These are phyloP conservation scores for Paecilomyces formosus DNA, from an alignment of 2,329 filamentous ascomycete species.

Conservation along the genomic window DNA sequence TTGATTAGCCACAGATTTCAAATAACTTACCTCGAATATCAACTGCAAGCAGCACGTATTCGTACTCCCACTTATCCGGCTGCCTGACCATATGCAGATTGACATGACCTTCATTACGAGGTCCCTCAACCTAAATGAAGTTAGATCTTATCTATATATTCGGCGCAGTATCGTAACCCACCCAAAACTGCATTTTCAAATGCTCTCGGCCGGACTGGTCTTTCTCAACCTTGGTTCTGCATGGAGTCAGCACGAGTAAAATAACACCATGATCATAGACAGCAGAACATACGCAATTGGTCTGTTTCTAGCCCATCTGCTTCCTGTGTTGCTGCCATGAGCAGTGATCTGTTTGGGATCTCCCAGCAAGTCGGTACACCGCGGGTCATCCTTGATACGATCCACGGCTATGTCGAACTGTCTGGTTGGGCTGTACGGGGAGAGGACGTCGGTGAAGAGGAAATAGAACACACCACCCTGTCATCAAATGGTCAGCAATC, in stretches of 20 bases:
- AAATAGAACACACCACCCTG: slow-evolving; percentile 72
- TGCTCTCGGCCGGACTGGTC: slow-evolving; percentile 74
- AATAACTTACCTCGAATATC: slow-evolving; percentile 59
- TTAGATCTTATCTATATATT: slow-evolving; percentile 13
- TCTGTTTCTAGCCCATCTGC: slow-evolving; percentile 67
- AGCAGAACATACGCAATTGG: slow-evolving; percentile 41
- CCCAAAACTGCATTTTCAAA: slow-evolving; percentile 76
- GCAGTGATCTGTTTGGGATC: slow-evolving; percentile 68
- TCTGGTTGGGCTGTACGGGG: slow-evolving; percentile 73
- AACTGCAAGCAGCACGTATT: slow-evolving; percentile 73
- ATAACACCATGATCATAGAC: background rate
- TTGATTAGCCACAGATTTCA: background rate
- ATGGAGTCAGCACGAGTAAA: slow-evolving; percentile 20
- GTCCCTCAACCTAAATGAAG: slow-evolving; percentile 61
- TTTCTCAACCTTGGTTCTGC: slow-evolving; percentile 57
- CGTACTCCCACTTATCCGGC: slow-evolving; percentile 57
- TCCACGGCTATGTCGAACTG: slow-evolving; percentile 84
- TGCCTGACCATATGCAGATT: slow-evolving; percentile 69
- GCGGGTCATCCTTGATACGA: slow-evolving; percentile 64
- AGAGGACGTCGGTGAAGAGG: slow-evolving; percentile 76
- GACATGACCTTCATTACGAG: slow-evolving; percentile 64
- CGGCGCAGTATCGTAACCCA: slow-evolving; percentile 30
- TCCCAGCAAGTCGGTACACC: slow-evolving; percentile 67
- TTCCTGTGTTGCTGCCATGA: slow-evolving; percentile 72
- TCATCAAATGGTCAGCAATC: background rate